A percentile compares a stretch with the other conserved stretches of the same genome.
These are phyloP conservation scores for Hygrophila difformis DNA, from an alignment of 257 asterid genomes.

Conservation along the genomic window DNA sequence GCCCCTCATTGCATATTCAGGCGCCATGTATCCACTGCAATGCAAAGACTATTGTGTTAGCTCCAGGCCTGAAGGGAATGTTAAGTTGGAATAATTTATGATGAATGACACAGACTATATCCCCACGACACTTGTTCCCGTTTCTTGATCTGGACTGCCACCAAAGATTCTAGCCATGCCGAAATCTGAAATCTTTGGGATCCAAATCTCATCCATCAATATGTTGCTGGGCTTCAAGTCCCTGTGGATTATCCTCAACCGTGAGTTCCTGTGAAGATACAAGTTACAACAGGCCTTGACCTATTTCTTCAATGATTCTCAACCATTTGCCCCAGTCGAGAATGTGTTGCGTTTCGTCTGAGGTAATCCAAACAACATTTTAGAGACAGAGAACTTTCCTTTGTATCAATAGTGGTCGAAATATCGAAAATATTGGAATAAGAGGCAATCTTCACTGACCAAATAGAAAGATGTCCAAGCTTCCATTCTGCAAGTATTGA, in stretches of 20 bases:
- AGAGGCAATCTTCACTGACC: conserved; percentile 22
- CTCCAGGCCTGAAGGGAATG: too few relatives aligned
- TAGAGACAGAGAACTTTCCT: too few relatives aligned
- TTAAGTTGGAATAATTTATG: too few relatives aligned
- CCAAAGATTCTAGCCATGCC: conserved; percentile 32
- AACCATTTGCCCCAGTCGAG: conserved; percentile 21
- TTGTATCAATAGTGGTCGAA: too few relatives aligned
- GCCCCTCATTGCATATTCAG: too few relatives aligned
- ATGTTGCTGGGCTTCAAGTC: too few relatives aligned
- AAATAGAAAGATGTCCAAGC: conserved; percentile 30
- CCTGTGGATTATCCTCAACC: too few relatives aligned
- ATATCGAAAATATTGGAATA: too few relatives aligned
- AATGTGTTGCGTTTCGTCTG: conserved; percentile 3
- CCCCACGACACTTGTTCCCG: conserved; percentile 21
- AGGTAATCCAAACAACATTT: not conserved
- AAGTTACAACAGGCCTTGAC: conserved; percentile 31
- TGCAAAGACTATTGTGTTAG: too few relatives aligned
- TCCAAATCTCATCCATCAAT: conserved; percentile 19
- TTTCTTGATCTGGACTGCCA: conserved; percentile 20
- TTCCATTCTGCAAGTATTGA: conserved; percentile 30
- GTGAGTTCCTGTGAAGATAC: conserved; percentile 35
- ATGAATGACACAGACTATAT: conserved; percentile 21
- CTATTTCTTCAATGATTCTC: conserved; percentile 24
- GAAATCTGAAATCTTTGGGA: too few relatives aligned
- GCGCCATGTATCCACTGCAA: too few relatives aligned